These are phyloP conservation scores for Diaporthe vaccinii DNA, from an alignment of 2,329 filamentous ascomycete species.

Conservation along the genomic window DNA sequence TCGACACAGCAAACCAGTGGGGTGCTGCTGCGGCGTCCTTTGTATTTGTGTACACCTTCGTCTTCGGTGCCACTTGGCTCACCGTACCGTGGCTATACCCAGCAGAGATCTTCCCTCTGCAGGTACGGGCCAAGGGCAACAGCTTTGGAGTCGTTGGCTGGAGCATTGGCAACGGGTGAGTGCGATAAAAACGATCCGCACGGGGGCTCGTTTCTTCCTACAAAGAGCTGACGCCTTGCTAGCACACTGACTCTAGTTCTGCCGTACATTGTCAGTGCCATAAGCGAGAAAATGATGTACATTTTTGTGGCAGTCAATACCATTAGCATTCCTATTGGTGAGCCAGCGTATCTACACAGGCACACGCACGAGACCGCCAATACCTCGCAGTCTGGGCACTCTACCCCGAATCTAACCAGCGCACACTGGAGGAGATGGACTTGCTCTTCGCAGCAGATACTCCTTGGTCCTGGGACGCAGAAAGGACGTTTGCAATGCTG, in stretches of 20 bases:
- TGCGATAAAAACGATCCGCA: background rate
- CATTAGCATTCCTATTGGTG: conserved; percentile 70
- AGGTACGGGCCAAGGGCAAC: conserved; percentile 80
- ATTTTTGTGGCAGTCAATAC: conserved; percentile 79
- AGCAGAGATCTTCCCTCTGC: conserved; percentile 80
- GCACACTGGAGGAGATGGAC: conserved; percentile 82
- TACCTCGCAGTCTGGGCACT: conserved; percentile 72
- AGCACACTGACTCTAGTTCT: conserved; percentile 57
- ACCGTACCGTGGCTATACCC: conserved; percentile 74
- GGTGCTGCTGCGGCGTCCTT: background rate
- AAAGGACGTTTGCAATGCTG: conserved; percentile 34
- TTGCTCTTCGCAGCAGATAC: conserved; percentile 72
- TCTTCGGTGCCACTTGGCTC: conserved; percentile 75
- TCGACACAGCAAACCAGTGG: background rate
- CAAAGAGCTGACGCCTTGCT: background rate
- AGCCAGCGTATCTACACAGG: background rate
- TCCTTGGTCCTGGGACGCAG: conserved; percentile 40
- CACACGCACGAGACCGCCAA: background rate
- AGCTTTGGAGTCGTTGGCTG: conserved; percentile 83
- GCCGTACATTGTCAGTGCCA: conserved; percentile 72
- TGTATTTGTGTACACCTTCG: conserved; percentile 51
- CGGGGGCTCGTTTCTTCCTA: background rate
- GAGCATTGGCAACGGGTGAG: conserved; percentile 74
- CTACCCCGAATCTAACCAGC: conserved; percentile 80
- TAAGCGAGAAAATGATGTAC: conserved; percentile 77